A percentile compares a stretch with the other conserved stretches of the same genome.
Evolutionary conservation across 768 basidiomycete genomes (phyloP).

Genomic region (Mycena capillaripes): DNA sequence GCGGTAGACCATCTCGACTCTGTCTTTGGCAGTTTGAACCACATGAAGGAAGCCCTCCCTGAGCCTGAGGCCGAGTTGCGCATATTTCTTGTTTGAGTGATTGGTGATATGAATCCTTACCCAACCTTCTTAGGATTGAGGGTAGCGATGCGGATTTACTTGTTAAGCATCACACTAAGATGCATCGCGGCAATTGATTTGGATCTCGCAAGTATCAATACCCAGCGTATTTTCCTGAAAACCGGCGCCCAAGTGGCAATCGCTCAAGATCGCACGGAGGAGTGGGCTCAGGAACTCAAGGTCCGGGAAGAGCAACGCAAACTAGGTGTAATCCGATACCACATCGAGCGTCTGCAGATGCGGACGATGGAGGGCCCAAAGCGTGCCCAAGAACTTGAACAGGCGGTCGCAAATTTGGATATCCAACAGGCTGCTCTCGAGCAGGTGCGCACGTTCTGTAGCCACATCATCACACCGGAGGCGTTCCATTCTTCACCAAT

Average conservation of each 20-base stretch:
- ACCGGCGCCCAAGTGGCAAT: neutral
- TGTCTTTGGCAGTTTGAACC: no score
- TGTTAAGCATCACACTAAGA: neutral
- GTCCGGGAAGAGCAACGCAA: neutral
- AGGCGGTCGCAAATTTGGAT: neutral
- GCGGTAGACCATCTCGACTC: no score
- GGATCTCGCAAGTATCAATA: neutral
- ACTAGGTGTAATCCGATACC: no score
- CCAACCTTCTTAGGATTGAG: no score
- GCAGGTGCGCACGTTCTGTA: no score
- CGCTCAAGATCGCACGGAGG: neutral
- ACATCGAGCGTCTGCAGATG: no score
- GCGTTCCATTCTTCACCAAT: neutral
- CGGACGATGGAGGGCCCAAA: neutral
- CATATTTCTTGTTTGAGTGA: no score
- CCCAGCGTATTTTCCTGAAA: neutral
- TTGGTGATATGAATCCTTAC: no score
- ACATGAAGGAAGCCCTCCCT: no score
- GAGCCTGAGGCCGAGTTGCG: no score
- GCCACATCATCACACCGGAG: neutral
- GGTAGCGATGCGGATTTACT: neutral
- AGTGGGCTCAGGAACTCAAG: neutral
- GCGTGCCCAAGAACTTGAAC: neutral
- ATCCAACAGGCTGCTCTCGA: neutral
- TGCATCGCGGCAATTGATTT: neutral